Evolutionary conservation across 108 stramenopile genomes (phyloP).

Genomic region (Nitzschia sp.): DNA sequence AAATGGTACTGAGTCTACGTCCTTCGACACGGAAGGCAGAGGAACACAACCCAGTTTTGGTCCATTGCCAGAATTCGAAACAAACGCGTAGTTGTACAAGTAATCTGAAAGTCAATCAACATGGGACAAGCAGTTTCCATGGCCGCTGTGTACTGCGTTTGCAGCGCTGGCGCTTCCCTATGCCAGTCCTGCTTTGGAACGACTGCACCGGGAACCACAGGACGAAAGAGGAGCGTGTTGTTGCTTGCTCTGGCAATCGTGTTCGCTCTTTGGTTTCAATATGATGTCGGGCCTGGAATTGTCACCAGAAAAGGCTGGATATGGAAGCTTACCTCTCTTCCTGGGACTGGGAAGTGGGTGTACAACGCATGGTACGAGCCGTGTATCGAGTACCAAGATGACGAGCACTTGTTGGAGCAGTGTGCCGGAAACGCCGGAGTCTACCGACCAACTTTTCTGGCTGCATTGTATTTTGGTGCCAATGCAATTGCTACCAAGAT

Average conservation of each 20-base stretch:
- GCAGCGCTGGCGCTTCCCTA: constrained; percentile 53
- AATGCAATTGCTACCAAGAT: constrained; percentile 54
- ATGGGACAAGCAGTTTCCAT: constrained; percentile 53
- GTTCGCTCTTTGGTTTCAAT: constrained; percentile 73
- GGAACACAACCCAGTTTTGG: too few relatives aligned
- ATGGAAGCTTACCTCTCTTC: constrained; percentile 59
- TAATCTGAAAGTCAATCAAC: background rate
- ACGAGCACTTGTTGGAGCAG: constrained; percentile 26
- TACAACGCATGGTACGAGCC: constrained; percentile 64
- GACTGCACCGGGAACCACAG: constrained; percentile 56
- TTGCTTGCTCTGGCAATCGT: constrained; percentile 58
- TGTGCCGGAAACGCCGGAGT: constrained; percentile 85
- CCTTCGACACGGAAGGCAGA: too few relatives aligned
- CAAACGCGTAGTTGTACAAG: too few relatives aligned
- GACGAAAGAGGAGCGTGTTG: constrained; percentile 79
- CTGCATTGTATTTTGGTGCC: constrained; percentile 64
- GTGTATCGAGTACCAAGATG: constrained; percentile 54
- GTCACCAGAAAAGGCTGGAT: constrained; percentile 40
- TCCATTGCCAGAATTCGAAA: too few relatives aligned
- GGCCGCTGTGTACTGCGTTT: constrained; percentile 65
- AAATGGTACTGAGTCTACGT: too few relatives aligned
- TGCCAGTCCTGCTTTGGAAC: constrained; percentile 74
- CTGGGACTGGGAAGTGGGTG: constrained; percentile 58
- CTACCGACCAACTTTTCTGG: constrained; percentile 65
- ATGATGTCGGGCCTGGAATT: constrained; percentile 67